phyloP scores from a whole-genome alignment of 2,329 filamentous ascomycete species.

The Stagonosporopsis cucurbitacearum region DNA sequence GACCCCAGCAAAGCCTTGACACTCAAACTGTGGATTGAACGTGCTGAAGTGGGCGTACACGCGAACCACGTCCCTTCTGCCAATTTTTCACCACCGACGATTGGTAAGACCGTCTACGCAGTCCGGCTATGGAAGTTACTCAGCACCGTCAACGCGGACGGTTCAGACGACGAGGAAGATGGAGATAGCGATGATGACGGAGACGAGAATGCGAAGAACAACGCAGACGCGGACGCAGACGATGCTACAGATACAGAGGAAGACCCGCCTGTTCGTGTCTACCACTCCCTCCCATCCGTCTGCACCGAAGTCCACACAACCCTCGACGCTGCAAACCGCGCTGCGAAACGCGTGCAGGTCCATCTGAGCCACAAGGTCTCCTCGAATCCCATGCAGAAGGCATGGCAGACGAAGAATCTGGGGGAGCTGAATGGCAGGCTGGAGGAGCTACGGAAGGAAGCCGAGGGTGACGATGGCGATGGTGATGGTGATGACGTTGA shows the following conservation, averaged over 20 bases:
- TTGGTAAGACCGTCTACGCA: slow-evolving; percentile 29
- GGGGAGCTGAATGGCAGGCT: slow-evolving; percentile 23
- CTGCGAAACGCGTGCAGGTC: slow-evolving; percentile 35
- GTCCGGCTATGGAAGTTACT: slow-evolving; percentile 31
- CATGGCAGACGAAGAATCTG: slow-evolving; percentile 26
- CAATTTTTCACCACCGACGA: slow-evolving; percentile 2
- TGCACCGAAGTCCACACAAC: slow-evolving; percentile 32
- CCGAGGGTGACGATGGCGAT: background rate
- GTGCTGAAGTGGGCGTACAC: slow-evolving; percentile 19
- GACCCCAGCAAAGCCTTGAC: slow-evolving; percentile 14
- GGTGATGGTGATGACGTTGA: background rate
- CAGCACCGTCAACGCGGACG: background rate
- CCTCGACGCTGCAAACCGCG: slow-evolving; percentile 32
- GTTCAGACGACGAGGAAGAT: background rate
- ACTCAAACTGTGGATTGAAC: slow-evolving; percentile 29
- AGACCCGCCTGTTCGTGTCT: slow-evolving; percentile 7
- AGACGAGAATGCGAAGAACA: no score
- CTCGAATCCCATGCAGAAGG: background rate
- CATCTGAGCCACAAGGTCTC: slow-evolving; percentile 29
- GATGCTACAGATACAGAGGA: background rate
- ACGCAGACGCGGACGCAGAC: background rate
- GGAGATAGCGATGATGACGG: background rate
- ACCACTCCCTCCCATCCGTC: slow-evolving; percentile 17
- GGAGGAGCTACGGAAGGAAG: slow-evolving; percentile 9
- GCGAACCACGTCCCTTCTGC: slow-evolving; percentile 13